These are phyloP conservation scores for Pyrenophora graminea DNA, from an alignment of 2,329 filamentous ascomycete species.

Conservation along the genomic window DNA sequence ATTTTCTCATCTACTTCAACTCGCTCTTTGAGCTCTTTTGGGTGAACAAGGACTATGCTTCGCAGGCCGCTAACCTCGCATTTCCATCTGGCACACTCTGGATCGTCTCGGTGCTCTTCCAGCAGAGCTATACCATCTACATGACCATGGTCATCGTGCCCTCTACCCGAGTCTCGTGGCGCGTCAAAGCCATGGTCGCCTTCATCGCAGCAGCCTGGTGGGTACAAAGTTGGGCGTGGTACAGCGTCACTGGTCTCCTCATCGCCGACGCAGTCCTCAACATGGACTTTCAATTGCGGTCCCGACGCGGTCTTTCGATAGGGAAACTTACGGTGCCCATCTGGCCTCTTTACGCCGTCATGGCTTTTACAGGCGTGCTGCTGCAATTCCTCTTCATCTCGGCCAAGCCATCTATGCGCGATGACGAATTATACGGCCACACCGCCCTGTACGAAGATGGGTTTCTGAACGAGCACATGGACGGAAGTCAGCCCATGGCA, in stretches of 20 bases:
- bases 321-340: constrained; percentile 17
- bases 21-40: constrained; percentile 55
- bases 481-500: constrained; percentile 43
- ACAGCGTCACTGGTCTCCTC: constrained; percentile 55
- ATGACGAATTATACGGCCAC: constrained; percentile 48
- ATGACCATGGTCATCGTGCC: constrained; percentile 55
- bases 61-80: constrained; percentile 48
- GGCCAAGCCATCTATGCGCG: constrained; percentile 42
- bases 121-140: constrained; percentile 55
- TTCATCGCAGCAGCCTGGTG: constrained; percentile 54
- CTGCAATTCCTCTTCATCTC: constrained; percentile 53
- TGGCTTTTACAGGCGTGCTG: constrained; percentile 43
- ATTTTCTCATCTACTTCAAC: constrained; percentile 52
- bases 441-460: constrained; percentile 49
- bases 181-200: constrained; percentile 44
- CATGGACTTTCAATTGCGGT: constrained; percentile 45
- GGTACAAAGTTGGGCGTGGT: constrained; percentile 56
- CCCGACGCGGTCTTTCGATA: constrained; percentile 21
- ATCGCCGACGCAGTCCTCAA: constrained; percentile 50
- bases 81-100: constrained; percentile 55
- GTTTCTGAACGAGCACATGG: constrained; percentile 43
- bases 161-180: constrained; percentile 49
- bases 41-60: constrained; percentile 45
- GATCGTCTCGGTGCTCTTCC: constrained; percentile 52
- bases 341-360: constrained; percentile 41